Percentiles rank a stretch among this genome's conserved stretches.
These are phyloP conservation scores for Calvatia gigantea DNA, from an alignment of 768 basidiomycete species.

Conservation along the genomic window DNA sequence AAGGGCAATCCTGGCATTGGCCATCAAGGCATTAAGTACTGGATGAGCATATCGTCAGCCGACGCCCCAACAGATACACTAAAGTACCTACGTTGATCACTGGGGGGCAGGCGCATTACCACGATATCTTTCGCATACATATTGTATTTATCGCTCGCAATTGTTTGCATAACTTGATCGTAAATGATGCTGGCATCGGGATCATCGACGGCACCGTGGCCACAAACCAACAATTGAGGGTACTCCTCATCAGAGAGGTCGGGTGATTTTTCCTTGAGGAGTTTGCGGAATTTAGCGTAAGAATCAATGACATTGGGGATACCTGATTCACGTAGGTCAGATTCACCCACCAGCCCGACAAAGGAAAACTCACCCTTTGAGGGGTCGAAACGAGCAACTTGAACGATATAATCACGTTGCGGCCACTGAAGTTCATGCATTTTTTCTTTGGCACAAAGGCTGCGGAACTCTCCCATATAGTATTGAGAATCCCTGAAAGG, in stretches of 20 bases:
- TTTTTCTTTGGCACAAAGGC: slow-evolving; percentile 72
- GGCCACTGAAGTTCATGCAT: slow-evolving; percentile 82
- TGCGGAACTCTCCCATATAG: slow-evolving; percentile 89
- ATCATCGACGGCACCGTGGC: slow-evolving; percentile 93
- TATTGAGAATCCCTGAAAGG: slow-evolving; percentile 64
- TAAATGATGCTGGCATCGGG: slow-evolving; percentile 93
- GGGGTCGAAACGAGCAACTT: slow-evolving; percentile 95
- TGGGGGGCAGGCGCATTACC: slow-evolving; percentile 78
- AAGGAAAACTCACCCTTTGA: slow-evolving; percentile 38
- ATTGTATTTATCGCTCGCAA: slow-evolving; percentile 48
- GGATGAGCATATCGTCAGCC: not conserved
- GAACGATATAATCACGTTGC: slow-evolving; percentile 78
- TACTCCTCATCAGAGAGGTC: slow-evolving; percentile 45
- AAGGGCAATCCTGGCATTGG: slow-evolving; percentile 84
- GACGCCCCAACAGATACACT: slow-evolving; percentile 25
- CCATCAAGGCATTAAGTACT: slow-evolving; percentile 87
- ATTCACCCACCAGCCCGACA: not conserved
- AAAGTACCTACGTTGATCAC: slow-evolving; percentile 68
- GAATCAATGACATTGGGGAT: slow-evolving; percentile 84
- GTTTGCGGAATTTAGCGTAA: slow-evolving; percentile 77
- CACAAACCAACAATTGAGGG: slow-evolving; percentile 80
- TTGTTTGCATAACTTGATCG: slow-evolving; percentile 67
- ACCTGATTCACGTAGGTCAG: slow-evolving; percentile 44
- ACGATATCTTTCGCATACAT: slow-evolving; percentile 61
- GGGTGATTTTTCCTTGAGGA: slow-evolving; percentile 44